Conservation (phyloP, 768 basidiomycete genomes). For the Termitomyces sp. region DNA sequence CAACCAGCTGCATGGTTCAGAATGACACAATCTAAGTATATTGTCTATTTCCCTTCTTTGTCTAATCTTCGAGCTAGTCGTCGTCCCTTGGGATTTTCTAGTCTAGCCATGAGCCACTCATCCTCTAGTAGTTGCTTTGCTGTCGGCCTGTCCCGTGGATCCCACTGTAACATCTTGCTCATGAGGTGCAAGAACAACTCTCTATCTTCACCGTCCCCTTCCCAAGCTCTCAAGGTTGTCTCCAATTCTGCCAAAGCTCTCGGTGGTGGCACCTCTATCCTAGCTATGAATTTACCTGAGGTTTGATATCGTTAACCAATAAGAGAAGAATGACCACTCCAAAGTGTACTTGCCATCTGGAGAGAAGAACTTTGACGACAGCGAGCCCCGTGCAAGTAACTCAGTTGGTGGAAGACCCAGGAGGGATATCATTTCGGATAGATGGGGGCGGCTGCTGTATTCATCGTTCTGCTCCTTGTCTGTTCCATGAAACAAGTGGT, state of each 20-base stretch:
- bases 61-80: no score
- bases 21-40: no score
- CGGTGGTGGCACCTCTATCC: background rate
- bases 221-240: background rate
- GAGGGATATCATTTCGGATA: conserved; percentile 1
- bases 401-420: conserved; percentile 4
- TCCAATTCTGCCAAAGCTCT: background rate
- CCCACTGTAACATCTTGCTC: conserved; percentile 7
- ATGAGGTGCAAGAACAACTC: conserved; percentile 1
- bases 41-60: no score
- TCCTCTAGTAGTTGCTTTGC: background rate
- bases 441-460: background rate
- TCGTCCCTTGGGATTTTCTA: no score
- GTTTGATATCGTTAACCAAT: background rate
- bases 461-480: background rate
- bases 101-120: background rate
- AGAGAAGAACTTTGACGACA: background rate
- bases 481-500: background rate
- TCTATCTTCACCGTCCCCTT: background rate
- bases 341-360: background rate
- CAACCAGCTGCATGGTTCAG: no score
- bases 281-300: background rate
- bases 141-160: background rate
- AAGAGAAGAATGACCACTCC: background rate
- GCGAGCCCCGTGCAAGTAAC: background rate